A percentile compares a stretch with the other conserved stretches of the same genome.
Conservation (phyloP, 495 filamentous ascomycete species). For the Lasiosphaeriaceae sp. region DNA sequence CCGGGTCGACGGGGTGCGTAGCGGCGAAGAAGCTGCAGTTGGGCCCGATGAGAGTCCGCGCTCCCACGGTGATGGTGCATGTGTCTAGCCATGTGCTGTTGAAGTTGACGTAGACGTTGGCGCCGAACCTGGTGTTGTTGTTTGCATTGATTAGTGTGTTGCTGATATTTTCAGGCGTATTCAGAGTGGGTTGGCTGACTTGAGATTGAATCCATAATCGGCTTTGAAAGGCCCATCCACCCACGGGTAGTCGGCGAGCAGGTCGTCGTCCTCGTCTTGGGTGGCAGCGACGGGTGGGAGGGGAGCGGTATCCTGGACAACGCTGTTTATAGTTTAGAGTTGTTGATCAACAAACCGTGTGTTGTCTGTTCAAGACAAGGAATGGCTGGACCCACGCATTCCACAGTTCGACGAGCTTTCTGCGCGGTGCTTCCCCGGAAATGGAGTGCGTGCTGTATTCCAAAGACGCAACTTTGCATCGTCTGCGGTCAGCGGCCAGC, state of each 20-base stretch:
- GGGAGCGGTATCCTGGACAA: constrained; percentile 56
- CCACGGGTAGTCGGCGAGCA: constrained; percentile 60
- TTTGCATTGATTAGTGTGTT: constrained; percentile 23
- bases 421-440: constrained; percentile 48
- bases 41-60: constrained; percentile 74
- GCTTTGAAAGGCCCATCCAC: constrained; percentile 66
- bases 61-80: constrained; percentile 70
- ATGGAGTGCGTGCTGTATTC: constrained; percentile 55
- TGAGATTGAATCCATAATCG: constrained; percentile 76
- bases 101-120: constrained; percentile 72
- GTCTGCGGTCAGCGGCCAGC: constrained; percentile 49
- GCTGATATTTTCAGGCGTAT: no score
- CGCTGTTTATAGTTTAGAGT: constrained; percentile 35
- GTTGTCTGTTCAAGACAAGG: not conserved
- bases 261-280: constrained; percentile 55
- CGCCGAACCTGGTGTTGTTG: constrained; percentile 42
- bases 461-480: constrained; percentile 56
- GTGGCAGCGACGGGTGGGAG: constrained; percentile 53
- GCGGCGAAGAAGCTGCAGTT: constrained; percentile 71
- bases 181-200: constrained; percentile 26
- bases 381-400: constrained; percentile 55
- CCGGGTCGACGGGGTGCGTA: constrained; percentile 73
- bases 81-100: constrained; percentile 76
- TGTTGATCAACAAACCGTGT: not conserved
- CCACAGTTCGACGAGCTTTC: constrained; percentile 63